Base-by-base conservation (phyloP, 2,329 filamentous ascomycete genomes). In the Neospermospora avenae region DNA sequence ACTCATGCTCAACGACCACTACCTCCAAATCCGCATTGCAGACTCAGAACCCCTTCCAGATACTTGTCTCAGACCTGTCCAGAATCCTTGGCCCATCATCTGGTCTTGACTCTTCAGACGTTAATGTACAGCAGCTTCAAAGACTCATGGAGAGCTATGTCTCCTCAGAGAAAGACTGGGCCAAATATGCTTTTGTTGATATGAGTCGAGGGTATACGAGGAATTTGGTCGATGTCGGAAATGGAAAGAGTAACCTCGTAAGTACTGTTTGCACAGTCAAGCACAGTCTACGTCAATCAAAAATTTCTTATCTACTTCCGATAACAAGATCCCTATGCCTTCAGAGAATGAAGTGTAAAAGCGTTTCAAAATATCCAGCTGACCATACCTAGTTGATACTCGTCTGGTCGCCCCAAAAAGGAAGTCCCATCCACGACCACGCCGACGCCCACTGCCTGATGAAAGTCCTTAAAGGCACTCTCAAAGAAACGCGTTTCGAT, bases 391-490 rank as follows among this genome's bases (percentile, higher is more conserved):
- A 96, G 96, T 91, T 96, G 88, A 79, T 86, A 93, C 84, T 96
- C 42, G 91, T 96, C 45, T 96, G 93, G 93, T 87, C 86, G 16
- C 92, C 93, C 0, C 88, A 89, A 55, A 91, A 90, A 76, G 84
- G 84, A 44, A 93, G 88, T 67, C 87, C 89, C 11, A 91, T 96
- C 70, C 93, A 97, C 72, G 93, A 96, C 73, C 89, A 91, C 74
- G 87, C 87, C 70, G 90, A 93, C 65, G 91, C 92, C 28, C 92
- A 96, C 73, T 96, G 92, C 75, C 80, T 96, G 66, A 96, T 96
- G 92, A 96, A 90, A 79, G 86, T 69, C 66, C 82, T 96, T 64
- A 86, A 85, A 67, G 93, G 93, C 48, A 82, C 80, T 63, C 78
- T 96, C 62, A 89, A 85, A 68, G 93, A 97, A 77, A 93, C 90